A percentile compares a stretch with the other conserved stretches of the same genome.
These are phyloP conservation scores for Ambrosia artemisiifolia DNA, from an alignment of 129 eudicot species.

Conservation along the genomic window DNA sequence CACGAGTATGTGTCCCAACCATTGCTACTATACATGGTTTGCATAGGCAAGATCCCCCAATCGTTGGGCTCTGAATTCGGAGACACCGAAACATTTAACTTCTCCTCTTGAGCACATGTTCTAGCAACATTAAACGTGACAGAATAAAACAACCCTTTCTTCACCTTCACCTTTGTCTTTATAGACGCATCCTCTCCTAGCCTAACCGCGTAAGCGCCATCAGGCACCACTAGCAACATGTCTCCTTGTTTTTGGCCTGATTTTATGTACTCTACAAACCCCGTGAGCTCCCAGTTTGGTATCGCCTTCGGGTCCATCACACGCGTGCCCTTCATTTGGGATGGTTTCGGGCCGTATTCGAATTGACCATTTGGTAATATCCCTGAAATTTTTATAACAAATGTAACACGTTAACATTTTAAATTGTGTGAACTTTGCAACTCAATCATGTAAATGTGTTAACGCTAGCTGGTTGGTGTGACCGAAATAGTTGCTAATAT, in stretches of 20 bases:
- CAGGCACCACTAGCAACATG: slow-evolving; percentile 83
- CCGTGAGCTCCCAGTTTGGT: slow-evolving; percentile 72
- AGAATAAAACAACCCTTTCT: slow-evolving; percentile 57
- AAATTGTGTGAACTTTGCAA: neutral
- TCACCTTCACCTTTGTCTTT: slow-evolving; percentile 52
- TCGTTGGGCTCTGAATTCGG: slow-evolving; percentile 53
- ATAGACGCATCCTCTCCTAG: slow-evolving; percentile 73
- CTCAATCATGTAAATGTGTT: neutral
- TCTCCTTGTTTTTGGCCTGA: slow-evolving; percentile 79
- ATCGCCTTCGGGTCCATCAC: slow-evolving; percentile 53
- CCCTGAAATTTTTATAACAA: slow-evolving; percentile 39
- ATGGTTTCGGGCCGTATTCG: slow-evolving; percentile 68
- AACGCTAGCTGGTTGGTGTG: neutral
- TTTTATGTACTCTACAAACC: slow-evolving; percentile 75
- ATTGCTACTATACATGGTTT: slow-evolving; percentile 71
- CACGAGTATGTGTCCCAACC: slow-evolving; percentile 86
- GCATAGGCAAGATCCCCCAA: slow-evolving; percentile 75
- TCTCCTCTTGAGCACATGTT: slow-evolving; percentile 82
- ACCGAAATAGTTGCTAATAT: neutral
- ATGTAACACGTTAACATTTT: neutral
- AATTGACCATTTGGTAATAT: slow-evolving; percentile 69
- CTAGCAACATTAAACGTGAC: slow-evolving; percentile 70
- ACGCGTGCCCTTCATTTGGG: slow-evolving; percentile 61
- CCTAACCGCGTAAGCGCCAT: slow-evolving; percentile 65
- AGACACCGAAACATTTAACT: slow-evolving; percentile 58